Evolutionary conservation across 1,284 basidiomycete genomes (phyloP).

Genomic region (Malassezia nana): DNA sequence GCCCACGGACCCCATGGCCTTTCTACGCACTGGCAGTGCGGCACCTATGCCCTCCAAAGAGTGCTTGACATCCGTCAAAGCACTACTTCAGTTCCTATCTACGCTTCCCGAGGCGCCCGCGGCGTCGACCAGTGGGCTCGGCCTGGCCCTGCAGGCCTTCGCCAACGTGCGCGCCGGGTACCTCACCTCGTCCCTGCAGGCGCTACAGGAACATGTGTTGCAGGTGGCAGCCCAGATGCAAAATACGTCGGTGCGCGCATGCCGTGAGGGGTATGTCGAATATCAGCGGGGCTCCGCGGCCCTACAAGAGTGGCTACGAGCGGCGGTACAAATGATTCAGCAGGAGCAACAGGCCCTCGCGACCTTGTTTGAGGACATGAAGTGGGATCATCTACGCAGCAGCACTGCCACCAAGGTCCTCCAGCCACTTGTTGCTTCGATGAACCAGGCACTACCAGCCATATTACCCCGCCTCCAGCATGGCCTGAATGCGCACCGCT

Average conservation of each 20-base stretch:
- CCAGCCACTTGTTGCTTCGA: slow-evolving; percentile 14
- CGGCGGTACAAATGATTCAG: slow-evolving; percentile 30
- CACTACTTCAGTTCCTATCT: slow-evolving; percentile 19
- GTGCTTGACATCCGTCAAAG: slow-evolving; percentile 27
- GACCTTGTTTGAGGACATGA: slow-evolving; percentile 22
- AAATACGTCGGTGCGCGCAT: slow-evolving; percentile 6
- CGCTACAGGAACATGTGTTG: neutral
- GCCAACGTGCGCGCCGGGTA: slow-evolving; percentile 5
- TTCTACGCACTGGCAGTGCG: neutral
- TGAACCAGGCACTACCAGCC: slow-evolving; percentile 22
- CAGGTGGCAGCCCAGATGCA: slow-evolving; percentile 2
- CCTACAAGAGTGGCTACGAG: slow-evolving; percentile 26
- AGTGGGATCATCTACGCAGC: slow-evolving; percentile 20
- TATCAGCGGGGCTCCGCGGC: slow-evolving; percentile 23
- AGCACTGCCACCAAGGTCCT: slow-evolving; percentile 25
- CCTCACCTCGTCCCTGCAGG: neutral
- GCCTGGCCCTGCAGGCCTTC: slow-evolving; percentile 3
- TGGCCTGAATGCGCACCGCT: slow-evolving; percentile 29
- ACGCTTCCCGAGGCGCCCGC: neutral
- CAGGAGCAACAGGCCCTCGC: slow-evolving; percentile 28
- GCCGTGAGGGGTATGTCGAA: slow-evolving; percentile 3
- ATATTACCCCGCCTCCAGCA: slow-evolving; percentile 28
- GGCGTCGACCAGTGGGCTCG: neutral
- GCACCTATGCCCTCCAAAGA: slow-evolving; percentile 24
- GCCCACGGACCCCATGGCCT: slow-evolving; percentile 25